Conservation (phyloP, 192 early-diverging fungal genomes). For the Coemansia sp. region DNA sequence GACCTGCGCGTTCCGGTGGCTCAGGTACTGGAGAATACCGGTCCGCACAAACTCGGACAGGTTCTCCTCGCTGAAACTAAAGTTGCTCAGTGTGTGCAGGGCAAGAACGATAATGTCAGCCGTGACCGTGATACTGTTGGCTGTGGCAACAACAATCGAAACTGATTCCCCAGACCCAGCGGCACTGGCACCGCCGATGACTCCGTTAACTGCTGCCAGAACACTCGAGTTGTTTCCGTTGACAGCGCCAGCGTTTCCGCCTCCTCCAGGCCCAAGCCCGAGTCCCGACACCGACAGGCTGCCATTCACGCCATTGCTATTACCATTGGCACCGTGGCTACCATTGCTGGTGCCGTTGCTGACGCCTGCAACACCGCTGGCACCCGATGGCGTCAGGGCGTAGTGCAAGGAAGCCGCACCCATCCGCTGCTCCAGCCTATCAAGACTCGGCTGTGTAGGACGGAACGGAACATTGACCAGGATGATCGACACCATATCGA, state of each 20-base stretch:
- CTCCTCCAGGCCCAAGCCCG: background rate
- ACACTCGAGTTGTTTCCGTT: background rate
- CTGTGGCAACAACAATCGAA: slow-evolving; percentile 17
- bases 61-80: slow-evolving; percentile 82
- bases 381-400: background rate
- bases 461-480: slow-evolving; percentile 80
- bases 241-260: slow-evolving; percentile 47
- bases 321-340: slow-evolving; percentile 36
- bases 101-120: slow-evolving; percentile 75
- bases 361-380: background rate
- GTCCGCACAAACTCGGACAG: slow-evolving; percentile 90
- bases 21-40: slow-evolving; percentile 79
- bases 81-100: slow-evolving; percentile 79
- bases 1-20: slow-evolving; percentile 75
- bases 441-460: slow-evolving; percentile 24
- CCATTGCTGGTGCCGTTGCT: slow-evolving; percentile 19
- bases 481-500: slow-evolving; percentile 87
- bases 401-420: slow-evolving; percentile 23
- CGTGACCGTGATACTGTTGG: slow-evolving; percentile 13
- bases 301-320: slow-evolving; percentile 9
- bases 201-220: background rate
- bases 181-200: background rate
- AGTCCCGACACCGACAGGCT: background rate
- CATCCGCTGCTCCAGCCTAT: slow-evolving; percentile 31
- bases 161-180: slow-evolving; percentile 9